Base-by-base conservation (phyloP, 2,329 filamentous ascomycete species). In the Bretziella fagacearum region DNA sequence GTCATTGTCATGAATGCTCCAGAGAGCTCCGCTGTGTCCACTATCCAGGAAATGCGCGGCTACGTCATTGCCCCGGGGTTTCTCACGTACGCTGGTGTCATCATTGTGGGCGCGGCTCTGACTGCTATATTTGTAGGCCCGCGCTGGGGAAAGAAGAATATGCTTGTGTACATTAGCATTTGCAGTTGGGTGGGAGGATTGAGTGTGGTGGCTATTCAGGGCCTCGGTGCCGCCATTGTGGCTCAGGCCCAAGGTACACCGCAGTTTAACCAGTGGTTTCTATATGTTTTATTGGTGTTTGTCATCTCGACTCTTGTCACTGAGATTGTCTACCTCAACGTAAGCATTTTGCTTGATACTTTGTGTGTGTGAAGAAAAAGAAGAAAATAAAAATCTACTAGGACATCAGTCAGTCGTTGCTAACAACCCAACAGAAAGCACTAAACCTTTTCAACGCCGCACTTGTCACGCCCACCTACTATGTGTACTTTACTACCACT, bases 231-330 rank as follows among this genome's bases (percentile, higher is more conserved):
- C 46, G 89, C 89, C 15, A 87, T 98, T 53, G 74, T 95, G 47
- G 84, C 89, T 0, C 86, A 93, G 65, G 80, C 80, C 51, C 71
- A 74, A 15, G 91, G 89, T 13, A 76, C 77, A 43, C 71, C 79
- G 2, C 87, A 98, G 68, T 96, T 94, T 64, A 94, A 95, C 61
- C 77, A 96, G 60, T 96, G 89, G 89, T 98, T 98, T 59, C 65
- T 93, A 32, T 98, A 94, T 63, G 79, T 96, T 4, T 65, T 96
- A 26, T 66, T 96, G 48, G 83, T 87, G 4, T 96, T 98, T 62
- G 86, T 96, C 45, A 71, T 96, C 53, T 65, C 67, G n/a, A 96
- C 91, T 0, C 67, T 98, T 8, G 55, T 96, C 55, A 93, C 85
- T 0, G 91, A 96, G 64, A 95, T 98, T 53, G 80, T 96, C 54